Percentiles rank a stretch among this genome's conserved stretches.
Evolutionary conservation across 176 grass and related monocot genomes (phyloP).

Genomic region (Alopecurus myosuroides): DNA sequence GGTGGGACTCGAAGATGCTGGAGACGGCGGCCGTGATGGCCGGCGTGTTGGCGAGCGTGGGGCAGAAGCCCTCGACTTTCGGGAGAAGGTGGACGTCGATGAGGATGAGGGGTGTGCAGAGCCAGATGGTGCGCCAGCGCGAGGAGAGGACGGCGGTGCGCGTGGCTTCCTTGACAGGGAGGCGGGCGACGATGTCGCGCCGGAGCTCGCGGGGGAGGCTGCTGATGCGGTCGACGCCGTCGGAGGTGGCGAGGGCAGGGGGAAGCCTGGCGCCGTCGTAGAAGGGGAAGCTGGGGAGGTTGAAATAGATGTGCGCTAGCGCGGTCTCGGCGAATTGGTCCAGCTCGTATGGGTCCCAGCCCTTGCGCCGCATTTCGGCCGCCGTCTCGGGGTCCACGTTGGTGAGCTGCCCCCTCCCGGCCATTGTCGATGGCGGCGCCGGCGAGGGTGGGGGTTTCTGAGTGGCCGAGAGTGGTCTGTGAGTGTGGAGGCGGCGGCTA

Average conservation of each 20-base stretch:
- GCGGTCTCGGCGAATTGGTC: not conserved
- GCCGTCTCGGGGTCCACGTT: not conserved
- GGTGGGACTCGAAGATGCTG: not conserved
- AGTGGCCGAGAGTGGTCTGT: not conserved
- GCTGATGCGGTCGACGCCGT: not conserved
- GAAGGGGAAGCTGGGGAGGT: not conserved
- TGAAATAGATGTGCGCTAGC: not conserved
- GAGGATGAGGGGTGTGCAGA: not conserved
- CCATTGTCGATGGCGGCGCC: not conserved
- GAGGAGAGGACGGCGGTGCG: not conserved
- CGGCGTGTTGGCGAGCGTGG: not conserved
- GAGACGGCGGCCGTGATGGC: not conserved
- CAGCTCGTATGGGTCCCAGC: not conserved
- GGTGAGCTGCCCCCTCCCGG: not conserved
- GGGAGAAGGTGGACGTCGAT: not conserved
- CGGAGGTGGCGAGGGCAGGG: not conserved
- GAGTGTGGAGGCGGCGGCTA: too few species aligned
- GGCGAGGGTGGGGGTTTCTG: not conserved
- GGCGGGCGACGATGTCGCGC: not conserved
- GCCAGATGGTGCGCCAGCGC: not conserved
- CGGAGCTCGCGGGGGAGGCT: not conserved
- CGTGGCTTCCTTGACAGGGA: not conserved
- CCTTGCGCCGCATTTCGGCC: not conserved
- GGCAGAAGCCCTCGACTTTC: not conserved
- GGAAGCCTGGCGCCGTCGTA: not conserved